Percentiles rank a stretch among this genome's conserved stretches.
These are phyloP conservation scores for Colletotrichum sp. DNA, from an alignment of 2,329 filamentous ascomycete genomes.

Conservation along the genomic window DNA sequence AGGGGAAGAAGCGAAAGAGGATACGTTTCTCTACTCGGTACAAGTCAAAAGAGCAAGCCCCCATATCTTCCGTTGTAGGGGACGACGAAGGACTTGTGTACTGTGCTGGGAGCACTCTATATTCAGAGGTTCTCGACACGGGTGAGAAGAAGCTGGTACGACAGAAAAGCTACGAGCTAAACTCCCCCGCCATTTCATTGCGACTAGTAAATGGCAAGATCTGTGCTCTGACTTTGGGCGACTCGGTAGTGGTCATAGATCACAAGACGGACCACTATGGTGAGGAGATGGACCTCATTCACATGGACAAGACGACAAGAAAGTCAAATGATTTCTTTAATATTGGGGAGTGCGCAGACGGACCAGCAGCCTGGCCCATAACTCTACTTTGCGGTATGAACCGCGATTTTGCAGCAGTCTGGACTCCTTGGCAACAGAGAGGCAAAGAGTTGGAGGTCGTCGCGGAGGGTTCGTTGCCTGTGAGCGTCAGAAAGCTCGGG, in stretches of 20 bases:
- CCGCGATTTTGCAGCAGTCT: slow-evolving; percentile 53
- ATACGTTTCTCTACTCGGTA: slow-evolving; percentile 15
- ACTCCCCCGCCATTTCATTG: slow-evolving; percentile 58
- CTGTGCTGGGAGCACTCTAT: slow-evolving; percentile 57
- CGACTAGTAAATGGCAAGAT: slow-evolving; percentile 52
- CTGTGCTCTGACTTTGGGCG: slow-evolving; percentile 55
- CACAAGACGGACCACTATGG: slow-evolving; percentile 41
- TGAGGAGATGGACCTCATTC: slow-evolving; percentile 42
- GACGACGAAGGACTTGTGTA: slow-evolving; percentile 62
- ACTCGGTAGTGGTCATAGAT: slow-evolving; percentile 63
- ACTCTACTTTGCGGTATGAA: slow-evolving; percentile 54
- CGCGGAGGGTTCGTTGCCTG: slow-evolving; percentile 61
- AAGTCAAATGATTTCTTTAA: slow-evolving; percentile 52
- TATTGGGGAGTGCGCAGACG: slow-evolving; percentile 37
- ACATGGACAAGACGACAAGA: slow-evolving; percentile 52
- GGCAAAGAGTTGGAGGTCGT: slow-evolving; percentile 50
- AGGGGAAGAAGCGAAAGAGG: slow-evolving; percentile 23
- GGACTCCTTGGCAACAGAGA: slow-evolving; percentile 49
- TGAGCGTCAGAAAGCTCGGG: slow-evolving; percentile 62
- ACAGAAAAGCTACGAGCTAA: slow-evolving; percentile 51
- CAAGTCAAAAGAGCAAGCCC: slow-evolving; percentile 29
- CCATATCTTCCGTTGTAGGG: slow-evolving; percentile 62
- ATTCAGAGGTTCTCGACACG: slow-evolving; percentile 61
- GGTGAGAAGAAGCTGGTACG: slow-evolving; percentile 55
- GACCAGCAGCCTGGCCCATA: slow-evolving; percentile 39